Percentiles rank a stretch among this genome's conserved stretches.
Evolutionary conservation across 1,139 yeast species (phyloP).

Genomic region (Blastobotrys raffinosifermentans): DNA sequence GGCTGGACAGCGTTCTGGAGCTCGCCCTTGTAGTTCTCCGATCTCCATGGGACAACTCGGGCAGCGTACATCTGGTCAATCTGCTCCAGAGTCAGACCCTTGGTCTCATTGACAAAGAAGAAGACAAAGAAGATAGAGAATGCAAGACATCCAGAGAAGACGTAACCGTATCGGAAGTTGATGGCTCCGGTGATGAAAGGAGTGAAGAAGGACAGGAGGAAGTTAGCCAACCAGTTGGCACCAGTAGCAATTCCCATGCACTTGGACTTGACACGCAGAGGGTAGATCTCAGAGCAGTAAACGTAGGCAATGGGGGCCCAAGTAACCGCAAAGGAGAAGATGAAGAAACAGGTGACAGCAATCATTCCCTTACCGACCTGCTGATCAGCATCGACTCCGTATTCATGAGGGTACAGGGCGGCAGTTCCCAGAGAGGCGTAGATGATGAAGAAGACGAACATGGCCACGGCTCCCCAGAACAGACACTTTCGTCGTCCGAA

Average conservation of each 20-base stretch:
- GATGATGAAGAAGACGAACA: conserved; percentile 59
- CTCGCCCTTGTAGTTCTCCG: conserved; percentile 13
- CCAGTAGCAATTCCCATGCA: conserved; percentile 68
- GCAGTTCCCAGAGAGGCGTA: conserved; percentile 67
- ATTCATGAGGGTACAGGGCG: conserved; percentile 50
- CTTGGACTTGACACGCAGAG: conserved; percentile 72
- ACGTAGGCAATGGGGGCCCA: conserved; percentile 88
- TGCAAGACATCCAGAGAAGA: conserved; percentile 69
- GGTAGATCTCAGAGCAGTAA: conserved; percentile 71
- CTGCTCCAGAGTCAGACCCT: conserved; percentile 69
- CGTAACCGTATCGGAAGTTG: conserved; percentile 62
- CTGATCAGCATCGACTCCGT: conserved; percentile 47
- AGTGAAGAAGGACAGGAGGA: conserved; percentile 48
- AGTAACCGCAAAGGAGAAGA: conserved; percentile 76
- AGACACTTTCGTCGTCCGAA: conserved; percentile 67
- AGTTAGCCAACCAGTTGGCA: conserved; percentile 76
- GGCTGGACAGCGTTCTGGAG: conserved; percentile 5
- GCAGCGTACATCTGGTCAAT: conserved; percentile 46
- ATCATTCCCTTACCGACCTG: conserved; percentile 46
- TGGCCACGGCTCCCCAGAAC: conserved; percentile 57
- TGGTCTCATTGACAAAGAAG: conserved; percentile 66
- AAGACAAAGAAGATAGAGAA: conserved; percentile 54
- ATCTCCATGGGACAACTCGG: conserved; percentile 30
- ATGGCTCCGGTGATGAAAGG: conserved; percentile 44
- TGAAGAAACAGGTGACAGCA: conserved; percentile 70